These are phyloP conservation scores for Phytopythium aichiense DNA, from an alignment of 352 stramenopile genomes.

Conservation along the genomic window DNA sequence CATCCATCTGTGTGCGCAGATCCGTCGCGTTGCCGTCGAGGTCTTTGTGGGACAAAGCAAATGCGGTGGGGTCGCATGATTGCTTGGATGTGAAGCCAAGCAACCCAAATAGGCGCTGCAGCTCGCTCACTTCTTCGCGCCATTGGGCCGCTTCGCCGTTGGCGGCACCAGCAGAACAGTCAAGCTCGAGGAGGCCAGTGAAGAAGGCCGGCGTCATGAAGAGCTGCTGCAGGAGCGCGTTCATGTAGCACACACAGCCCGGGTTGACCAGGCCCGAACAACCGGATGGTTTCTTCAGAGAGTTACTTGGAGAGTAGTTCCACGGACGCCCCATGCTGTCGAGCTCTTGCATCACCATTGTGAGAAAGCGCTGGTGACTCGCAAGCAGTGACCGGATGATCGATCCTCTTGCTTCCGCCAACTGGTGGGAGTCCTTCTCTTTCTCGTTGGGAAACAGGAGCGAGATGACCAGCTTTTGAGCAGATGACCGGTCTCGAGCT, in stretches of 20 bases:
- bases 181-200: conserved; percentile 33
- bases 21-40: conserved; percentile 72
- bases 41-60: conserved; percentile 65
- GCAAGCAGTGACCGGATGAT: conserved; percentile 10
- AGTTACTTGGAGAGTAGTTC: conserved; percentile 48
- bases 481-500: neutral
- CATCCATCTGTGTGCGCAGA: conserved; percentile 77
- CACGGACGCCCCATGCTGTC: conserved; percentile 44
- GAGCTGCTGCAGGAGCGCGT: conserved; percentile 96
- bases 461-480: neutral
- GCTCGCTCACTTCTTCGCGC: conserved; percentile 49
- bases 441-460: neutral
- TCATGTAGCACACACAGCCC: conserved; percentile 99
- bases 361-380: conserved; percentile 22
- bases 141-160: conserved; percentile 9
- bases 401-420: neutral
- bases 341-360: conserved; percentile 18
- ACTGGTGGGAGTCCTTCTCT: neutral
- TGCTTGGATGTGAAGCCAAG: conserved; percentile 40
- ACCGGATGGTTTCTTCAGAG: conserved; percentile 22
- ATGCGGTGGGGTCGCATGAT: conserved; percentile 54
- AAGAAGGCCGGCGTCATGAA: conserved; percentile 80
- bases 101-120: conserved; percentile 68
- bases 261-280: conserved; percentile 94
- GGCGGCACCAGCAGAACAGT: conserved; percentile 12